Percentiles rank a stretch among this genome's conserved stretches.
Conservation (phyloP, 495 filamentous ascomycete species). For the Aspergillus sparsus region DNA sequence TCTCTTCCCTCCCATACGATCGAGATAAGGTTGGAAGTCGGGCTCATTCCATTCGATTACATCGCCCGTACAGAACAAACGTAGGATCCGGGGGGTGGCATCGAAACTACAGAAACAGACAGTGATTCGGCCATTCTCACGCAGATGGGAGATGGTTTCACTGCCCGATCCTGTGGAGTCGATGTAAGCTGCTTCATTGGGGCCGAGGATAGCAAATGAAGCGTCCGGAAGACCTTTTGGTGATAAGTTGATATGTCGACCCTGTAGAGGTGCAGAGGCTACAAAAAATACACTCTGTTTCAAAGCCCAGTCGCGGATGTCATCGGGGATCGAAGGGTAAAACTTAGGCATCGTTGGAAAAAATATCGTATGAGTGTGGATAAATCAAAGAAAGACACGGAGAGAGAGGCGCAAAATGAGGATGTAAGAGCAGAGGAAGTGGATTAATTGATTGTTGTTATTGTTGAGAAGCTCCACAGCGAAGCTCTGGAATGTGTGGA, state of each 20-base stretch:
- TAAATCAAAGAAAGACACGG: not conserved
- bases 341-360: constrained; percentile 57
- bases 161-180: constrained; percentile 70
- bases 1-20: constrained; percentile 31
- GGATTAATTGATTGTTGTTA: no score
- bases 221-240: constrained; percentile 61
- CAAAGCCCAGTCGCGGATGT: constrained; percentile 58
- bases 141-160: constrained; percentile 72
- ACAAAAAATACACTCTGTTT: constrained; percentile 68
- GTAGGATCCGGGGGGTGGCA: constrained; percentile 61
- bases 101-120: constrained; percentile 72
- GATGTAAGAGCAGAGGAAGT: not conserved
- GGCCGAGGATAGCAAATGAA: constrained; percentile 60
- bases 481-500: no score
- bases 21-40: constrained; percentile 22
- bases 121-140: constrained; percentile 74
- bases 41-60: constrained; percentile 60
- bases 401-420: not conserved
- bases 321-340: constrained; percentile 58
- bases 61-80: constrained; percentile 67
- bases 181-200: constrained; percentile 65
- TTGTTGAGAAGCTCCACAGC: no score
- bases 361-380: not conserved
- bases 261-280: constrained; percentile 62
- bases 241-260: constrained; percentile 65